Conservation (phyloP, 2,329 filamentous ascomycete genomes). For the Raffaelea albimanens region DNA sequence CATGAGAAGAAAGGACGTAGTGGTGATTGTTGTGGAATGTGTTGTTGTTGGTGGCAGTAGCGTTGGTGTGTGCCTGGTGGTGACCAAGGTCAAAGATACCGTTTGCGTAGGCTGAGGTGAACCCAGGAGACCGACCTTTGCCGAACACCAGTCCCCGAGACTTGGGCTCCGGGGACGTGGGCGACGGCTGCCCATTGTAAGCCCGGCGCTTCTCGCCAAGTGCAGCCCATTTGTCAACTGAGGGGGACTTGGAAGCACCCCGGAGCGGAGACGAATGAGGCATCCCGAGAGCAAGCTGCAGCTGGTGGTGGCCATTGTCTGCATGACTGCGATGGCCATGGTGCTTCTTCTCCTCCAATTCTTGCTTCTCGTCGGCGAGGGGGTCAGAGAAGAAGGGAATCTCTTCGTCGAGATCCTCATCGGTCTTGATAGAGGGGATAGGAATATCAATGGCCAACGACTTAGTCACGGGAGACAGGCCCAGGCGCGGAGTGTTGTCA, state of each 20-base stretch:
- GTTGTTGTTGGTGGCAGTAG: slow-evolving; percentile 10
- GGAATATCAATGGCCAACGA: slow-evolving; percentile 27
- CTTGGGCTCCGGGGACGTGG: too few relatives aligned
- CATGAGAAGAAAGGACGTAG: slow-evolving; percentile 15
- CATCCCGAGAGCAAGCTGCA: slow-evolving; percentile 52
- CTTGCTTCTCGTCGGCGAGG: slow-evolving; percentile 24
- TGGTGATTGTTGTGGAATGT: slow-evolving; percentile 12
- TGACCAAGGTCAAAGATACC: slow-evolving; percentile 36
- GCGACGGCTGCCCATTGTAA: slow-evolving; percentile 40
- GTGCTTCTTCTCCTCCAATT: slow-evolving; percentile 21
- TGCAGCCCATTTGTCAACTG: slow-evolving; percentile 78
- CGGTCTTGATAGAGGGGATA: slow-evolving; percentile 33
- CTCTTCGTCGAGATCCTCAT: slow-evolving; percentile 58
- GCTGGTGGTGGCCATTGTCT: slow-evolving; percentile 19
- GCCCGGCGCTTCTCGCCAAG: slow-evolving; percentile 77
- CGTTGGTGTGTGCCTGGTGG: slow-evolving; percentile 12
- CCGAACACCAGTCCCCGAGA: too few relatives aligned
- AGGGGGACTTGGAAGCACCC: slow-evolving; percentile 37
- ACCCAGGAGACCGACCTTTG: slow-evolving; percentile 22
- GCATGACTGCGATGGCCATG: slow-evolving; percentile 10
- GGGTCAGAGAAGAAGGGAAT: slow-evolving; percentile 67
- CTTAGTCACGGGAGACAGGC: slow-evolving; percentile 31
- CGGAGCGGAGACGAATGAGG: slow-evolving; percentile 24
- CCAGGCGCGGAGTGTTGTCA: slow-evolving; percentile 33
- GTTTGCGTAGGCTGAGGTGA: slow-evolving; percentile 37